These are phyloP conservation scores for Viola odorata DNA, from an alignment of 345 rosid species.

Conservation along the genomic window DNA sequence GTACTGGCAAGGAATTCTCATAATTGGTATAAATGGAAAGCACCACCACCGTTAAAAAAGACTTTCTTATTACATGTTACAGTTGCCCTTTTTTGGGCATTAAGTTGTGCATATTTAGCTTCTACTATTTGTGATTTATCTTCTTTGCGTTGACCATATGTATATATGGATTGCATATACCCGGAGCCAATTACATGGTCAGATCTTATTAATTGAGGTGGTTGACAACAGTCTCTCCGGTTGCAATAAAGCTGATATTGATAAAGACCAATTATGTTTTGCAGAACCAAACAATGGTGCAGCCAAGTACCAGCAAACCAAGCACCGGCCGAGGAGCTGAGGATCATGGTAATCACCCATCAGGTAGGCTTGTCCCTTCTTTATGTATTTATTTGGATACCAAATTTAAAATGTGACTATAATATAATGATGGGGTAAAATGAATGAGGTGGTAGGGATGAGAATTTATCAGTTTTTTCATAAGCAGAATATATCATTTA, in stretches of 20 bases:
- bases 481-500: too few relatives aligned
- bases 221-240: too few relatives aligned
- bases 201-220: too few relatives aligned
- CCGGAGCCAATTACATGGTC: too few relatives aligned
- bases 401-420: background rate
- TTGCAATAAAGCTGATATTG: background rate
- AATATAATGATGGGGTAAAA: background rate
- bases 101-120: too few relatives aligned
- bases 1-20: background rate
- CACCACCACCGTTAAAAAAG: too few relatives aligned
- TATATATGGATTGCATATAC: too few relatives aligned
- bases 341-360: conserved; percentile 37
- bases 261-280: background rate
- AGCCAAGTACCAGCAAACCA: conserved; percentile 54
- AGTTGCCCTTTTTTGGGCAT: too few relatives aligned
- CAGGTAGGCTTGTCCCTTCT: conserved; percentile 33
- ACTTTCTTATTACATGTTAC: too few relatives aligned
- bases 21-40: background rate
- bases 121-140: too few relatives aligned
- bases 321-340: conserved; percentile 44
- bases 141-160: too few relatives aligned
- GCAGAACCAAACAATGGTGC: conserved; percentile 49
- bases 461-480: too few relatives aligned
- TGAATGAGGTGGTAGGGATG: background rate
- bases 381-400: background rate